Conservation (phyloP, 352 stramenopile species). For the Phytopythium aichiense region DNA sequence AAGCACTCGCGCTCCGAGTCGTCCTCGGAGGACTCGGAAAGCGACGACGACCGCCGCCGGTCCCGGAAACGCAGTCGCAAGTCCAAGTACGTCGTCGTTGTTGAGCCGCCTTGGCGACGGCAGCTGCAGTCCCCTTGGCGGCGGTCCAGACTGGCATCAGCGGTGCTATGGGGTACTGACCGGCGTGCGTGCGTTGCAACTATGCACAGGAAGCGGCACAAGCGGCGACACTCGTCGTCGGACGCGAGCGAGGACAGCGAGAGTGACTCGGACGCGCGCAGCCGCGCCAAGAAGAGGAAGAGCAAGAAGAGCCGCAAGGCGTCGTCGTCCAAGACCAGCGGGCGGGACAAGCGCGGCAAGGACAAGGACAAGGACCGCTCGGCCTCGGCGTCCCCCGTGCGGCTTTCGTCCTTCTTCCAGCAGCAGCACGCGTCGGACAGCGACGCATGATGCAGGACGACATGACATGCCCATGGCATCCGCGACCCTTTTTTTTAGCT, state of each 20-base stretch:
- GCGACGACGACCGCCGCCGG: slow-evolving; percentile 38
- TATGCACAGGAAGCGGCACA: slow-evolving; percentile 52
- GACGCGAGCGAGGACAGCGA: slow-evolving; percentile 23
- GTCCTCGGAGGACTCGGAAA: slow-evolving; percentile 38
- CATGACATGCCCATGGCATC: no score
- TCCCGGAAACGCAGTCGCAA: slow-evolving; percentile 69
- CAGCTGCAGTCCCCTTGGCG: background rate
- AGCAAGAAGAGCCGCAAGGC: slow-evolving; percentile 40
- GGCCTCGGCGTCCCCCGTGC: slow-evolving; percentile 55
- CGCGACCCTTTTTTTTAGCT: background rate
- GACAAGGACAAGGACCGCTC: slow-evolving; percentile 17
- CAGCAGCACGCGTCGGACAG: slow-evolving; percentile 33
- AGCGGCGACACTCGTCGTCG: slow-evolving; percentile 45
- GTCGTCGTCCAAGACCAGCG: slow-evolving; percentile 15
- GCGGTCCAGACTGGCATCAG: no score
- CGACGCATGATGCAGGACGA: slow-evolving; percentile 2
- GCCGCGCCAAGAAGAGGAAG: slow-evolving; percentile 14
- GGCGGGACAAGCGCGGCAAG: no score
- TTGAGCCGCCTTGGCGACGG: background rate
- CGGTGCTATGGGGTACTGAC: background rate
- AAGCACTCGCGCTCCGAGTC: slow-evolving; percentile 58
- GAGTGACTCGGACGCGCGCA: slow-evolving; percentile 22
- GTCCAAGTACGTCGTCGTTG: slow-evolving; percentile 48
- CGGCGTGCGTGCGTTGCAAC: background rate
- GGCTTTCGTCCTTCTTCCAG: slow-evolving; percentile 91